phyloP scores from a whole-genome alignment of 805 yeast species.

The Candida hungchunana region DNA sequence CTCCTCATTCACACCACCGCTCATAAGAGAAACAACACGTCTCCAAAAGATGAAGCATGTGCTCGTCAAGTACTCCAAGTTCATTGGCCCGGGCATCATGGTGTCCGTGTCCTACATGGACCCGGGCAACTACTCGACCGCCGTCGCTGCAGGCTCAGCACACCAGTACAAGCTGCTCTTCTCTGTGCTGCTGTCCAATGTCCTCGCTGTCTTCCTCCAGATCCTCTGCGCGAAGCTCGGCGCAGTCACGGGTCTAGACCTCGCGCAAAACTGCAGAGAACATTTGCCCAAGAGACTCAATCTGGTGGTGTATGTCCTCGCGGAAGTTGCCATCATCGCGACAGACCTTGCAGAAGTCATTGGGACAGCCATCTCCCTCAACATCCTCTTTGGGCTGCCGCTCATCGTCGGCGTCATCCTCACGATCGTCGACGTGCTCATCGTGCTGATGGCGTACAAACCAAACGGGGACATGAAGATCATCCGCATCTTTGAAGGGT shows the following conservation, averaged over 20 bases:
- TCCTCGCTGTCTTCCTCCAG: conserved; percentile 85
- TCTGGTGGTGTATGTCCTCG: conserved; percentile 61
- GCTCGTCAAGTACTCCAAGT: conserved; percentile 48
- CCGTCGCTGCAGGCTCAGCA: conserved; percentile 90
- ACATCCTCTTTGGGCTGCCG: conserved; percentile 78
- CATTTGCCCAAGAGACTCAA: conserved; percentile 65
- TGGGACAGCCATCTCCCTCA: conserved; percentile 93
- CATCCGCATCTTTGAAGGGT: conserved; percentile 74
- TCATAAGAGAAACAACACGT: conserved; percentile 1
- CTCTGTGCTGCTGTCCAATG: conserved; percentile 71
- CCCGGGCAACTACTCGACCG: conserved; percentile 95
- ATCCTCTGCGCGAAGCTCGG: conserved; percentile 84
- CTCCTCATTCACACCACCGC: not conserved
- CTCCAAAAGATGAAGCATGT: conserved; percentile 17
- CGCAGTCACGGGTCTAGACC: conserved; percentile 87
- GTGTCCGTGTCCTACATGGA: conserved; percentile 95
- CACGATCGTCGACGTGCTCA: conserved; percentile 80
- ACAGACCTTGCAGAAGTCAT: conserved; percentile 97
- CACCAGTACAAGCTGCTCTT: conserved; percentile 76
- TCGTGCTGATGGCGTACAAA: conserved; percentile 82
- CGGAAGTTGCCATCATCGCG: conserved; percentile 89
- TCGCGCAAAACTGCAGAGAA: conserved; percentile 81
- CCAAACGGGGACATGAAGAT: conserved; percentile 79
- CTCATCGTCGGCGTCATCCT: conserved; percentile 77
- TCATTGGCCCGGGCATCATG: conserved; percentile 95